phyloP scores from a whole-genome alignment of 2,329 filamentous ascomycete genomes.

The Chrysosporium keratinophilum region DNA sequence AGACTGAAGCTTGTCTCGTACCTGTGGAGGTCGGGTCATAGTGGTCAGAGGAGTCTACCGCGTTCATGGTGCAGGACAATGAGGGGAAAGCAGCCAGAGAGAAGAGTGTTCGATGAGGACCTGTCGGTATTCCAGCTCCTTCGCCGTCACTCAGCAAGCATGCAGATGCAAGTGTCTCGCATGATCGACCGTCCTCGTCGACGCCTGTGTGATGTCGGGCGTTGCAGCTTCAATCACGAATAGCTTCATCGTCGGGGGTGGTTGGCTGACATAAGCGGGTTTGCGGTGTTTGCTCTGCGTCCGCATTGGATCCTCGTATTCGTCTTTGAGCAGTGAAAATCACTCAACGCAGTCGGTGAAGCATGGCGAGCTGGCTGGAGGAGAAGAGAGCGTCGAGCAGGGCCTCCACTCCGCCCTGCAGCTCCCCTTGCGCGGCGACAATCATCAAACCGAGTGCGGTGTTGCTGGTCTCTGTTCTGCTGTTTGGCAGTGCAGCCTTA shows the following conservation, averaged over 20 bases:
- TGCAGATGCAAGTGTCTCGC: too few species aligned
- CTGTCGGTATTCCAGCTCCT: neutral
- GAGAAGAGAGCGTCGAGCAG: too few species aligned
- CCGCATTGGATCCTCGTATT: neutral
- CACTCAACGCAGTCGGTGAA: neutral
- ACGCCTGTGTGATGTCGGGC: too few species aligned
- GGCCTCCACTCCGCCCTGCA: too few species aligned
- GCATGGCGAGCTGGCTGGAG: neutral
- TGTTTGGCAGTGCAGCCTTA: neutral
- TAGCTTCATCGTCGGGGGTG: too few species aligned
- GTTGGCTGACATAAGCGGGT: neutral
- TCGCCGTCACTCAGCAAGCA: neutral
- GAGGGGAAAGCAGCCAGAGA: neutral
- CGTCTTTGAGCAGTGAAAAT: neutral
- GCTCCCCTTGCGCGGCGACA: too few species aligned
- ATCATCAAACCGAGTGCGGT: too few species aligned
- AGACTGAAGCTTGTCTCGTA: conserved; percentile 16
- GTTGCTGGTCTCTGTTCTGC: neutral
- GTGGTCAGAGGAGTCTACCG: conserved; percentile 52
- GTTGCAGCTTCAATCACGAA: too few species aligned
- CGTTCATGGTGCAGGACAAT: conserved; percentile 44
- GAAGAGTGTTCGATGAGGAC: neutral
- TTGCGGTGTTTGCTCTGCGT: neutral
- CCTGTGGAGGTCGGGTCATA: conserved; percentile 41
- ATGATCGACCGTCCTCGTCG: neutral